Conservation (phyloP, 2,329 filamentous ascomycete species). For the Diatrype stigma region DNA sequence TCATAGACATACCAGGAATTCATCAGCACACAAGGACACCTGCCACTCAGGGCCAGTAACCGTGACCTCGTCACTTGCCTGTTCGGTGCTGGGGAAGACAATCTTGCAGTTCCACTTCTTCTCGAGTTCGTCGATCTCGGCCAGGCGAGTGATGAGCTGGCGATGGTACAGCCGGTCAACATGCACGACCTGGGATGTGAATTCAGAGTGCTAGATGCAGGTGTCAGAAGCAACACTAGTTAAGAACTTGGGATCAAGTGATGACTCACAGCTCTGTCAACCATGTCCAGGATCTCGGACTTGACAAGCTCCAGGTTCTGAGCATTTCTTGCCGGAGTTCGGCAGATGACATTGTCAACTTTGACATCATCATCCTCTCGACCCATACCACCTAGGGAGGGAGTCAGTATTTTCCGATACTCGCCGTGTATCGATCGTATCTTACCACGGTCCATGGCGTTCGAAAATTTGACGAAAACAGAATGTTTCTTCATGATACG, state of each 20-base stretch:
- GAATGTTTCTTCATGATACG: conserved; percentile 99
- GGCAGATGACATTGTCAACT: conserved; percentile 98
- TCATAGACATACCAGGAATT: conserved; percentile 66
- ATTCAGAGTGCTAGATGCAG: conserved; percentile 76
- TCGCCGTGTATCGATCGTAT: not conserved
- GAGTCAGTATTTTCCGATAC: conserved; percentile 20
- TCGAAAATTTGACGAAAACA: conserved; percentile 98
- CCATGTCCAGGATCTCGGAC: conserved; percentile 99
- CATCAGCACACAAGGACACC: conserved; percentile 93
- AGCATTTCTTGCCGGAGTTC: conserved; percentile 92
- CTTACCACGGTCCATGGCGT: conserved; percentile 89
- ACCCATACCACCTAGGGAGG: conserved; percentile 61
- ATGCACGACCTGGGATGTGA: conserved; percentile 87
- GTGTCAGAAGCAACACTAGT: conserved; percentile 8
- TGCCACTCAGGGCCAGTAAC: conserved; percentile 98
- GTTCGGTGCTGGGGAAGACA: conserved; percentile 94
- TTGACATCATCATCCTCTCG: conserved; percentile 98
- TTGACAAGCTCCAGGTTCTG: conserved; percentile 96
- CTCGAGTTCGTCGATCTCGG: conserved; percentile 89
- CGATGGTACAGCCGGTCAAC: conserved; percentile 95
- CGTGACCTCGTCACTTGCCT: conserved; percentile 92
- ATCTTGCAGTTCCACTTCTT: conserved; percentile 99
- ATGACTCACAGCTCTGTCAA: conserved; percentile 76
- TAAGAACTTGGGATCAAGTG: not conserved
- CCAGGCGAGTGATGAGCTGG: conserved; percentile 81